Base-by-base conservation (phyloP, 140 eudicot species). In the Stevia rebaudiana region DNA sequence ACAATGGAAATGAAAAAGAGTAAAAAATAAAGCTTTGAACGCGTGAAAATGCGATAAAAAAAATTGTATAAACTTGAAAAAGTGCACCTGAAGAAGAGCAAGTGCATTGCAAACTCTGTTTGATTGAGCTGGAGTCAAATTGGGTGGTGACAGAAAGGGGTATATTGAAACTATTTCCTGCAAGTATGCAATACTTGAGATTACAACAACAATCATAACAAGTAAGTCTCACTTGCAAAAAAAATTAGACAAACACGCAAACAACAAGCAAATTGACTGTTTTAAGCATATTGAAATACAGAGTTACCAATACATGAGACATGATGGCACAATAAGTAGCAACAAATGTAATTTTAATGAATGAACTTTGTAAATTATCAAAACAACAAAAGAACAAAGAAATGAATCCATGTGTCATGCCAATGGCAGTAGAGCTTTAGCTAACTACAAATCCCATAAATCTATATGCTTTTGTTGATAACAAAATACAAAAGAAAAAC, bases 31-130 rank as follows among this genome's bases (percentile, higher is more conserved):
- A 9, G 43, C 28, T 24, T 35, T 59, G 31, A 37, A 18, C 10
- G 25, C 31, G n/a, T 17, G 28, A 16, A 59, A 36, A 11, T 1
- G 0, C 46, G 16, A 8, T 17, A 31, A 31, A 31, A 16, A 28
- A 57, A 57, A 6, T 25, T 21, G 46, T 33, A 9, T 1, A 4
- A 17, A 17, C 36, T 8, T 17, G 8, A 0, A 33, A 57, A 57
- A 5, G 44, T 13, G 10, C 44, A 61, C 67, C 67, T 61, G 67
- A 61, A 61, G 50, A 61, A 61, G 67, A 2, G 67, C 51, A 23
- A 61, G 67, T 21, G 67, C 36, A 61, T 61, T 61, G 51, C 51
- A 61, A 61, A 61, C 67, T 61, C 67, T 40, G 67, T 39, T 39
- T 61, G 67, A 61, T 40, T 61, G 67, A 61, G 51, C 51, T 12